A percentile compares a stretch with the other conserved stretches of the same genome.
Evolutionary conservation across 257 asterid genomes (phyloP).

Genomic region (Petunia axillaris): DNA sequence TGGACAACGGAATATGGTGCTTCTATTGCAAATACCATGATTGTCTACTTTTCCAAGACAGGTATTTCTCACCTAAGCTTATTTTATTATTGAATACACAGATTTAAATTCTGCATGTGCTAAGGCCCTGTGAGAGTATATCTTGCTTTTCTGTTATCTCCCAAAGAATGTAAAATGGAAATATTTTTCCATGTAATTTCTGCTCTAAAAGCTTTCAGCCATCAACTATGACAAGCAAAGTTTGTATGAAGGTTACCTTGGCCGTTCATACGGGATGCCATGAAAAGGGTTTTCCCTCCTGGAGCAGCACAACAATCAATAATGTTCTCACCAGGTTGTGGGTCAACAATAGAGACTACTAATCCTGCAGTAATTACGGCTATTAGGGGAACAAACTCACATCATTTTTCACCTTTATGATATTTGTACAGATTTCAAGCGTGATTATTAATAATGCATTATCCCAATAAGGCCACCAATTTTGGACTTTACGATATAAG

Average conservation of each 20-base stretch:
- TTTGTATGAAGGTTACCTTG: slow-evolving; percentile 53
- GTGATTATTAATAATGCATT: background rate
- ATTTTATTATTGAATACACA: background rate
- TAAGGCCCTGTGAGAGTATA: background rate
- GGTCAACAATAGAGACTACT: slow-evolving; percentile 78
- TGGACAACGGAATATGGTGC: background rate
- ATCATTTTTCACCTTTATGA: slow-evolving; percentile 15
- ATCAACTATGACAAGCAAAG: background rate
- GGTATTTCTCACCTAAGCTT: background rate
- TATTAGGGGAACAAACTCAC: background rate
- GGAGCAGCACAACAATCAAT: slow-evolving; percentile 99
- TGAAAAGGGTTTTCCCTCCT: slow-evolving; percentile 95
- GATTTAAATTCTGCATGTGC: slow-evolving; percentile 19
- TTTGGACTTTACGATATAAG: background rate
- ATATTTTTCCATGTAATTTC: slow-evolving; percentile 7
- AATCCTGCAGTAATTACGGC: slow-evolving; percentile 55
- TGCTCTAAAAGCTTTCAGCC: background rate
- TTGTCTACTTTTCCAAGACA: background rate
- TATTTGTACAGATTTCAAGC: slow-evolving; percentile 13
- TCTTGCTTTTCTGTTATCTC: background rate
- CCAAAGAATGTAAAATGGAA: background rate
- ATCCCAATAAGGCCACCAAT: slow-evolving; percentile 1
- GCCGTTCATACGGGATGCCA: slow-evolving; percentile 80
- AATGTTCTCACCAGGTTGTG: slow-evolving; percentile 84
- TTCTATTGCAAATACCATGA: background rate